phyloP scores from a whole-genome alignment of 2,329 filamentous ascomycete species.

The Beauveria medogensis region DNA sequence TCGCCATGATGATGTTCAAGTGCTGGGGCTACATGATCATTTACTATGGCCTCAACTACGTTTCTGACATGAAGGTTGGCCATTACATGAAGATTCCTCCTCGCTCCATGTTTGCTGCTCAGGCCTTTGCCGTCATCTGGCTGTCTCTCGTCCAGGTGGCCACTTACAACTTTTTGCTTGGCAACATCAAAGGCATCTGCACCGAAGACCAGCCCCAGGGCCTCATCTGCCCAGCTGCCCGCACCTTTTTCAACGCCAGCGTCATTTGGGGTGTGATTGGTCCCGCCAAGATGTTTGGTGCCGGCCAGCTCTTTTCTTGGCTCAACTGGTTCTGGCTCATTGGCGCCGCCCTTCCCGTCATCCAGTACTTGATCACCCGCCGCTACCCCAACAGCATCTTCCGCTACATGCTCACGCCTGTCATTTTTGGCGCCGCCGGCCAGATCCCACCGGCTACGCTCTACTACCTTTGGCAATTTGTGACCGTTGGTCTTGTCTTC shows the following conservation, averaged over 20 bases:
- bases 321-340: slow-evolving; percentile 50
- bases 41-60: slow-evolving; percentile 38
- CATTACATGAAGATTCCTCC: slow-evolving; percentile 48
- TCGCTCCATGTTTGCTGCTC: slow-evolving; percentile 39
- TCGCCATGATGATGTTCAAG: slow-evolving; percentile 45
- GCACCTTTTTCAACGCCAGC: slow-evolving; percentile 52
- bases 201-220: slow-evolving; percentile 36
- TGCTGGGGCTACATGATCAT: slow-evolving; percentile 38
- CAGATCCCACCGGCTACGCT: slow-evolving; percentile 48
- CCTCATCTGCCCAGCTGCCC: slow-evolving; percentile 48
- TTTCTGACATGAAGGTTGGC: slow-evolving; percentile 43
- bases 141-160: slow-evolving; percentile 30
- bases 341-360: slow-evolving; percentile 38
- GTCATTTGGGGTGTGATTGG: slow-evolving; percentile 55
- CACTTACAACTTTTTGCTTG: slow-evolving; percentile 32
- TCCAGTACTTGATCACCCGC: slow-evolving; percentile 42
- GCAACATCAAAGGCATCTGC: slow-evolving; percentile 47
- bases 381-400: slow-evolving; percentile 37
- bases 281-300: slow-evolving; percentile 25
- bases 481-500: slow-evolving; percentile 46
- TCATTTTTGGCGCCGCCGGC: slow-evolving; percentile 43
- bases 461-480: slow-evolving; percentile 47
- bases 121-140: slow-evolving; percentile 33
- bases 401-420: slow-evolving; percentile 43
- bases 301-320: slow-evolving; percentile 35